Conservation (phyloP, 2,329 filamentous ascomycete species). For the Hirsutella minnesotensis region DNA sequence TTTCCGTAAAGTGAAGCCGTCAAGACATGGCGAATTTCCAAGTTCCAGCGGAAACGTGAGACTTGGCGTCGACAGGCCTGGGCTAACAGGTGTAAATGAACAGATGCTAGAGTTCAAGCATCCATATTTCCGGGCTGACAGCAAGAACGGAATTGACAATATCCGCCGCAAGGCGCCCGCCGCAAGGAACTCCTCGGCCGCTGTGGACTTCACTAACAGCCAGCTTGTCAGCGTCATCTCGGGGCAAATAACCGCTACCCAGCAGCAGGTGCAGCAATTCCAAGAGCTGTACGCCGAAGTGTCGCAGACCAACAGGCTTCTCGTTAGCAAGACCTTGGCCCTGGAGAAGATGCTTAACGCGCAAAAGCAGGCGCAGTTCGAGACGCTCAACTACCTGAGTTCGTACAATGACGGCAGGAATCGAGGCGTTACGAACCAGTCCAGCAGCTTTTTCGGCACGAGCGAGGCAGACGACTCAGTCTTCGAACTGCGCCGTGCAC, state of each 20-base stretch:
- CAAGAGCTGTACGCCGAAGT: conserved; percentile 79
- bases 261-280: conserved; percentile 81
- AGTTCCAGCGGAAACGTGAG: conserved; percentile 25
- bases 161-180: conserved; percentile 92
- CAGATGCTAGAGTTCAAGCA: conserved; percentile 76
- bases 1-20: conserved; percentile 83
- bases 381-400: conserved; percentile 44
- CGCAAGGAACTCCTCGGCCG: conserved; percentile 58
- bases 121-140: conserved; percentile 88
- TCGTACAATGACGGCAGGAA: conserved; percentile 33
- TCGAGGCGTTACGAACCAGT: conserved; percentile 19
- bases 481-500: conserved; percentile 41
- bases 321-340: conserved; percentile 49
- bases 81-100: conserved; percentile 14
- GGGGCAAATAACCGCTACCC: conserved; percentile 77
- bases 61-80: conserved; percentile 2
- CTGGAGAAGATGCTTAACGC: conserved; percentile 49
- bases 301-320: conserved; percentile 46
- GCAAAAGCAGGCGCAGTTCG: conserved; percentile 44
- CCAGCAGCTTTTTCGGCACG: conserved; percentile 21
- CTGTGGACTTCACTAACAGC: conserved; percentile 66
- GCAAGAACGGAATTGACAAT: conserved; percentile 92
- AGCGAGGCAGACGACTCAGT: conserved; percentile 38
- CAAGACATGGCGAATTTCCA: conserved; percentile 22
- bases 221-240: conserved; percentile 86